Evolutionary conservation across 805 yeast genomes (phyloP).

Genomic region (Lipomyces sp.): DNA sequence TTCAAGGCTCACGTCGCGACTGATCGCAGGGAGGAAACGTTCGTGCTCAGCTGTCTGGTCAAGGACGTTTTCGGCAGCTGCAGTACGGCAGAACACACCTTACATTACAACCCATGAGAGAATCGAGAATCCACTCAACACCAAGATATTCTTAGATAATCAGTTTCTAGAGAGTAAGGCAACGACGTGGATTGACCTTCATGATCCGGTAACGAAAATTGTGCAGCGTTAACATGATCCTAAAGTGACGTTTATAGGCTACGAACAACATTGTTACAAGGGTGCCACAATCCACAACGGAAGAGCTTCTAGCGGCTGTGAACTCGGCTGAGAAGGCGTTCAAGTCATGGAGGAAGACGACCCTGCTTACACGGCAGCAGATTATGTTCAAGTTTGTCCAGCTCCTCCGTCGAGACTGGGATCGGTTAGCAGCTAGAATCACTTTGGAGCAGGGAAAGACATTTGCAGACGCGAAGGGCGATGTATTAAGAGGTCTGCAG

Average conservation of each 20-base stretch:
- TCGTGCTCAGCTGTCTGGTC: not conserved
- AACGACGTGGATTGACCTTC: constrained; percentile 66
- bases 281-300: constrained; percentile 74
- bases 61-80: not conserved
- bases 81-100: not conserved
- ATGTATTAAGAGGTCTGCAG: constrained; percentile 75
- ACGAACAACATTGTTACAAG: constrained; percentile 67
- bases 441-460: constrained; percentile 80
- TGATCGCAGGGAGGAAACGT: not conserved
- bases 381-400: constrained; percentile 70
- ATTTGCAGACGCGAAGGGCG: constrained; percentile 73
- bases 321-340: constrained; percentile 69
- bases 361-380: constrained; percentile 60
- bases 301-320: constrained; percentile 68
- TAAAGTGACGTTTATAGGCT: constrained; percentile 46
- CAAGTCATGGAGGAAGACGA: constrained; percentile 57
- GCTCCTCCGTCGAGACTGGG: constrained; percentile 67
- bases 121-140: constrained; percentile 43
- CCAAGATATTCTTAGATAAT: constrained; percentile 52
- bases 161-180: constrained; percentile 57
- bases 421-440: constrained; percentile 65
- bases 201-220: constrained; percentile 57
- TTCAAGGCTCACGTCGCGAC: not conserved
- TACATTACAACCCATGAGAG: constrained; percentile 28
- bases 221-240: not conserved